phyloP scores from a whole-genome alignment of 2,329 filamentous ascomycete species.

The Clonostachys chloroleuca region DNA sequence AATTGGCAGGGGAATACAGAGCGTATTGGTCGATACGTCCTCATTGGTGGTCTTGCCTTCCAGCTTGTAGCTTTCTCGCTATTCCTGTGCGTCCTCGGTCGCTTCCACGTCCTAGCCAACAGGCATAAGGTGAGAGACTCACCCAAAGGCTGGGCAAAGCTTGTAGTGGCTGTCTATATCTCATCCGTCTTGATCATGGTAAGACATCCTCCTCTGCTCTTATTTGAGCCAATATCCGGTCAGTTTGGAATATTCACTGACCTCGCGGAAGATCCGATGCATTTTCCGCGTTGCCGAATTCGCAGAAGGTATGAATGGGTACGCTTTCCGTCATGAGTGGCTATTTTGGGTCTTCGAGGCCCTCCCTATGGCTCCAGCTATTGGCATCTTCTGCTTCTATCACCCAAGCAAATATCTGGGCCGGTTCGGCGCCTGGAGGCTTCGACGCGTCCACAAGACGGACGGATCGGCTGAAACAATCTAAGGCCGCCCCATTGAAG shows the following conservation, averaged over 20 bases:
- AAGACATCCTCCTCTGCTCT: constrained; percentile 6
- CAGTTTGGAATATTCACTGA: not conserved
- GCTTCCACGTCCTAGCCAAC: constrained; percentile 26
- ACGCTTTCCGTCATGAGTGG: constrained; percentile 46
- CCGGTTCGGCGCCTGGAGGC: not conserved
- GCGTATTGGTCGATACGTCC: constrained; percentile 28
- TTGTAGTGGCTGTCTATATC: constrained; percentile 34
- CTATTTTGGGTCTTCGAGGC: constrained; percentile 48
- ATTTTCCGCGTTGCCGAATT: constrained; percentile 50
- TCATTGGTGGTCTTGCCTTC: constrained; percentile 34
- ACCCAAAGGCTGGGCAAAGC: constrained; percentile 25
- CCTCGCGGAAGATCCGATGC: constrained; percentile 32
- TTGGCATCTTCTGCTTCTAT: constrained; percentile 42
- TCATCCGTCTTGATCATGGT: constrained; percentile 40
- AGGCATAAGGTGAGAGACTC: constrained; percentile 12
- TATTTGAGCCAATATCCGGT: not conserved
- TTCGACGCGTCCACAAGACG: not conserved
- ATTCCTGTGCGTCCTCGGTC: constrained; percentile 31
- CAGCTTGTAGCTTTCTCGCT: constrained; percentile 32
- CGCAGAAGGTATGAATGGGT: constrained; percentile 42
- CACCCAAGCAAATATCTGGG: constrained; percentile 37
- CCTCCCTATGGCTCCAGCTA: constrained; percentile 39
- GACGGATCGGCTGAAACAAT: not conserved
- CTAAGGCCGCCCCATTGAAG: not conserved
- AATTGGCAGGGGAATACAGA: constrained; percentile 34